Evolutionary conservation across 2,329 filamentous ascomycete species (phyloP), one percentile per base, ranked within the genome.

Genomic region (Cryphonectria carpinicola): DNA sequence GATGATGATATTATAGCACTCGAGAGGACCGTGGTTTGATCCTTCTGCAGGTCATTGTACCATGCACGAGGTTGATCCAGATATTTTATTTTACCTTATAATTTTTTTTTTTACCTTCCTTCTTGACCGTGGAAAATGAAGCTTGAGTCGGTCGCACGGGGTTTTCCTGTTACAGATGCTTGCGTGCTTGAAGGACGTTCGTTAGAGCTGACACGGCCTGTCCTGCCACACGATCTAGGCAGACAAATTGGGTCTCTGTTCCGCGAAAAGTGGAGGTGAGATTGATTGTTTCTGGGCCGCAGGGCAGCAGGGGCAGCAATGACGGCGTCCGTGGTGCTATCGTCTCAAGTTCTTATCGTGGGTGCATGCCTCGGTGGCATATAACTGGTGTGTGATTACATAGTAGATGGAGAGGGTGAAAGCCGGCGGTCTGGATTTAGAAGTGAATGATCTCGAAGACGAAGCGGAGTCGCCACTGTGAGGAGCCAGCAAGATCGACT

Each of bases 211-310:
- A 39, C 32, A 35, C 32, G 35, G 10, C 58, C 28, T 25, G 35
- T 22, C 58, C 28, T 25, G 35, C 58, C 58, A 61, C 22, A 19
- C 58, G 35, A 39, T 39, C 22, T 61, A 35, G 35, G 32, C 32
- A 19, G 3, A 61, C 19, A n/a, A 10, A 25, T 22, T 39, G 25
- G 58, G 22, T 19, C n/a, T 32, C 54, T 22, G 35, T 61, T 35
- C 58, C 32, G 58, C 22, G 58, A 22, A 39, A 61, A 49, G 41
- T 35, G 63, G 63, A 46, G 63, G 63, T 35, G 41, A 4, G 8
- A 35, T 11, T 46, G 25, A 65, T 52, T 65, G 63, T 43, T 65
- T 52, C 43, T 46, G 61, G 25, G n/a, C 25, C 63, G 19, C 19
- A 43, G 19, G 25, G 63, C 8, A 14, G n/a, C 61, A 37, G n/a